phyloP scores from a whole-genome alignment of 768 basidiomycete species.

The Russula griseocarnosa region DNA sequence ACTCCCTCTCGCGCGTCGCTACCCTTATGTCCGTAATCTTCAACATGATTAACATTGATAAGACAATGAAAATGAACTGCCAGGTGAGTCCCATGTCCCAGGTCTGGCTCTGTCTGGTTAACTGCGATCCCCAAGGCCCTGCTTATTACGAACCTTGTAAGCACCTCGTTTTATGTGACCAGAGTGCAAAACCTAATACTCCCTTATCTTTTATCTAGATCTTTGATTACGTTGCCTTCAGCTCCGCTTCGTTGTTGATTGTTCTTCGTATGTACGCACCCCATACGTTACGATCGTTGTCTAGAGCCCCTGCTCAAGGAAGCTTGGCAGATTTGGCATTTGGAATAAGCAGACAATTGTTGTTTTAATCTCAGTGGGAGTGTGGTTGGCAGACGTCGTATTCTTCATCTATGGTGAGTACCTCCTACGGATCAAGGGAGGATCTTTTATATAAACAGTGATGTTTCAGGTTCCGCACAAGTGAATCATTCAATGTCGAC shows the following conservation, averaged over 20 bases:
- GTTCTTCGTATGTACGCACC: slow-evolving; percentile 7
- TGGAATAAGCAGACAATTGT: slow-evolving; percentile 4
- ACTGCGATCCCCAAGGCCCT: background rate
- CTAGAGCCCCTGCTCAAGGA: background rate
- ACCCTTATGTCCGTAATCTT: slow-evolving; percentile 7
- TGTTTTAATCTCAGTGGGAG: background rate
- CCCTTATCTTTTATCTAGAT: background rate
- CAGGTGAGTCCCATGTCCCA: background rate
- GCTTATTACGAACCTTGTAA: background rate
- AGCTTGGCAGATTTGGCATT: background rate
- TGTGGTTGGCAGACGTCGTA: slow-evolving; percentile 1
- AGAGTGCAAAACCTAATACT: background rate
- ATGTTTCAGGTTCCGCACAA: background rate
- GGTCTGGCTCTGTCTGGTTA: background rate
- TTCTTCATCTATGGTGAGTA: slow-evolving; percentile 12
- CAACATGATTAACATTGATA: background rate
- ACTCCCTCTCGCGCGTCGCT: slow-evolving; percentile 9
- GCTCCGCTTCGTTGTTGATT: background rate
- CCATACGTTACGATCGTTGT: background rate
- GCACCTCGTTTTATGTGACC: background rate
- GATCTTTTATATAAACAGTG: background rate
- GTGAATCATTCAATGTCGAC: background rate
- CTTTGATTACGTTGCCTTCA: background rate
- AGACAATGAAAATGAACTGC: background rate
- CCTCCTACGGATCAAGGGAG: background rate